Base-by-base conservation (phyloP, 1,139 yeast genomes). In the Candida pseudoviswanathii region DNA sequence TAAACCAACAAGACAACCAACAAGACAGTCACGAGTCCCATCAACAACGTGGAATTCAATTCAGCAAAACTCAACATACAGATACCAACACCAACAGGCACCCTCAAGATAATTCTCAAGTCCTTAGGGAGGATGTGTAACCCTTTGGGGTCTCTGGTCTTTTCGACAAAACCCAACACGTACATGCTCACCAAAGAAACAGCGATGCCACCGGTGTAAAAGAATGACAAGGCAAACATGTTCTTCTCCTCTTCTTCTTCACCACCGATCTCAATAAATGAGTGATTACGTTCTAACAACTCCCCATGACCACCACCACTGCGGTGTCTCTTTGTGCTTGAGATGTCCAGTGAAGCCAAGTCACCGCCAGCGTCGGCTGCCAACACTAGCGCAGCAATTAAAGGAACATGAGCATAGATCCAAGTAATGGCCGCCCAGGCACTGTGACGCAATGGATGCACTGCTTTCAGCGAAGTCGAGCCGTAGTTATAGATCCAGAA, bases 311-410 rank as follows among this genome's bases (percentile, higher is more conserved):
- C 31, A 4, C 26, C 5, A 30, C 40, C 41, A 30, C 45, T n/a
- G 26, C 38, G 45, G 21, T 21, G 43, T 42, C 53, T 48, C 8
- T 27, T 32, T 5, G 51, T 48, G 27, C 50, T 49, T 30, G 48
- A 41, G 42, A 50, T 56, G 26, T 60, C 62, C 30, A 58, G 50
- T n/a, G 54, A 51, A 32, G 73, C 64, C 48, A 82, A 62, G 43
- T 80, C 85, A 2, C 83, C 84, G 6, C 84, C 85, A 6, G 87
- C 78, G 66, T 84, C 88, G 0, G 88, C 89, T 29, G 84, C 77
- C 49, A 84, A 68, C 41, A 81, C 76, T 52, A 81, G 61, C 9
- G 78, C 61, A 0, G 79, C 83, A 44, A 81, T 72, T 40, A 82
- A 64, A 0, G 86, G 85, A 34, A 82, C 58, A 56, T 84, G 89